These are phyloP conservation scores for Euphorbia pulcherrima DNA, from an alignment of 345 rosid genomes.

Conservation along the genomic window DNA sequence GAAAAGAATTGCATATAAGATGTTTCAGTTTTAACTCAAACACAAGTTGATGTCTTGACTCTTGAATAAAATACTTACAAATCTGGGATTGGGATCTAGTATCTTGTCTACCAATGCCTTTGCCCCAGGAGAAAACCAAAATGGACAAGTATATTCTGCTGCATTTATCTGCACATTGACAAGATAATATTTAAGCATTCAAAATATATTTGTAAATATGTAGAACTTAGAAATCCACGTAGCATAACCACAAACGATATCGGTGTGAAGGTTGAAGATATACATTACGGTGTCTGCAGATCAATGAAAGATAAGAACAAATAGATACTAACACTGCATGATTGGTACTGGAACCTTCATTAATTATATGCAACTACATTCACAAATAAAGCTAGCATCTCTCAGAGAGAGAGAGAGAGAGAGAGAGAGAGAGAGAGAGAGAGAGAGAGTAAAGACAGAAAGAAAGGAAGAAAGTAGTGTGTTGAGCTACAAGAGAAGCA, in stretches of 20 bases:
- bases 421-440: not conserved
- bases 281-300: conserved; percentile 1
- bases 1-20: not conserved
- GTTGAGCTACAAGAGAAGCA: not conserved
- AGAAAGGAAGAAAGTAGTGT: not conserved
- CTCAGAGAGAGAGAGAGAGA: not conserved
- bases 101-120: conserved; percentile 65
- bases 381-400: not conserved
- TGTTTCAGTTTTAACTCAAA: not conserved
- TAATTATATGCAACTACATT: not conserved
- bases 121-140: conserved; percentile 73
- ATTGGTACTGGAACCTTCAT: conserved; percentile 11
- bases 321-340: not conserved
- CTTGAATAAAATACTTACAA: conserved; percentile 54
- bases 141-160: conserved; percentile 70
- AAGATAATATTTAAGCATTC: conserved; percentile 16
- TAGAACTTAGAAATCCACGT: conserved; percentile 4
- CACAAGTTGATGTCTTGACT: conserved; percentile 5
- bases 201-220: conserved; percentile 8
- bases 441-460: not conserved
- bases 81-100: conserved; percentile 71
- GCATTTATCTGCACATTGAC: conserved; percentile 55
- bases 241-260: conserved; percentile 3
- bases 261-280: conserved; percentile 5
- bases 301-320: conserved; percentile 1